Conservation (phyloP, 2,329 filamentous ascomycete genomes). For the Curvularia sp. region DNA sequence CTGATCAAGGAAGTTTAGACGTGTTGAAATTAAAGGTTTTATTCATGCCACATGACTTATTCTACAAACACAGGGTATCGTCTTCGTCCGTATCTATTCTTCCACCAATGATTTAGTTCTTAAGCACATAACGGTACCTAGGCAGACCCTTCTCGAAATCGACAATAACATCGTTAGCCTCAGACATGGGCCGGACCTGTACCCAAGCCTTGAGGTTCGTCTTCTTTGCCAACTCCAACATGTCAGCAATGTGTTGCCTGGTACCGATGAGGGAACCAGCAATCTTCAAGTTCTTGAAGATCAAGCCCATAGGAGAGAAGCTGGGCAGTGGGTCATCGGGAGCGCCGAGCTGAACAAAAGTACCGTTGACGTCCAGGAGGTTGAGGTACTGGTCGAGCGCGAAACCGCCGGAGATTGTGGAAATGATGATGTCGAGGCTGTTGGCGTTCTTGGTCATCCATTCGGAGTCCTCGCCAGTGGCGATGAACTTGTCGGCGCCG, state of each 20-base stretch:
- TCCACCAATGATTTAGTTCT: constrained; percentile 25
- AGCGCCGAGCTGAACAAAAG: constrained; percentile 71
- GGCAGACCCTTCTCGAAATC: constrained; percentile 52
- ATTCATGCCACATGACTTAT: constrained; percentile 2
- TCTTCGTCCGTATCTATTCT: not conserved
- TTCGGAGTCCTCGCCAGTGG: constrained; percentile 63
- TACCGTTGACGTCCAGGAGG: constrained; percentile 66
- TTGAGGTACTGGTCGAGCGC: constrained; percentile 64
- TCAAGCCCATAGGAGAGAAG: constrained; percentile 62
- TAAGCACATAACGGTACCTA: constrained; percentile 53
- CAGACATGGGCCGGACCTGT: constrained; percentile 52
- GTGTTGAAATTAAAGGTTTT: not conserved
- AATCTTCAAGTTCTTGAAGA: constrained; percentile 65
- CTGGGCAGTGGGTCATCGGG: constrained; percentile 64
- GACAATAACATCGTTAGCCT: constrained; percentile 48
- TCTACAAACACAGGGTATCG: constrained; percentile 14
- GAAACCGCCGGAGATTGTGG: constrained; percentile 66
- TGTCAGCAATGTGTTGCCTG: constrained; percentile 66
- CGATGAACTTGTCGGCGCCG: constrained; percentile 68
- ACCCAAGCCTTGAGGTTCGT: constrained; percentile 54
- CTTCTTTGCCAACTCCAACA: constrained; percentile 54
- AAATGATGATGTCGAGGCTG: constrained; percentile 66
- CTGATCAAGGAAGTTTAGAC: not conserved
- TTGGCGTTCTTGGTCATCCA: constrained; percentile 65
- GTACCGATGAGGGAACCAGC: constrained; percentile 70